These are phyloP conservation scores for Teratosphaeriaceae sp. DNA, from an alignment of 2,329 filamentous ascomycete species.

Conservation along the genomic window DNA sequence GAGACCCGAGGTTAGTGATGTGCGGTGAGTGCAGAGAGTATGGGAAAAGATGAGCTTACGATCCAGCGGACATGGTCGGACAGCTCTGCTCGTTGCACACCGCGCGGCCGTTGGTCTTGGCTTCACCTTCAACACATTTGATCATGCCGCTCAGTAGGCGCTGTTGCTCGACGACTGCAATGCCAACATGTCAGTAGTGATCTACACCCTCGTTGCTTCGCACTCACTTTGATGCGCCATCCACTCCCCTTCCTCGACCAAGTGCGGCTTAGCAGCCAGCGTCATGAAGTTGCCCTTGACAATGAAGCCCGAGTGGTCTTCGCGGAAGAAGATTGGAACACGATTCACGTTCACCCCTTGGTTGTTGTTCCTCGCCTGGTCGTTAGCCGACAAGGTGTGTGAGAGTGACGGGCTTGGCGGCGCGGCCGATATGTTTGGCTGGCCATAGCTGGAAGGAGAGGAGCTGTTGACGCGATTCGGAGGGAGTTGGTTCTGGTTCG, in stretches of 20 bases:
- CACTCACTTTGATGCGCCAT: slow-evolving; percentile 80
- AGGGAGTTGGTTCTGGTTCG: slow-evolving; percentile 20
- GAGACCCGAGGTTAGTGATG: background rate
- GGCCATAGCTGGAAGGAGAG: slow-evolving; percentile 27
- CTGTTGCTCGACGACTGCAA: slow-evolving; percentile 85
- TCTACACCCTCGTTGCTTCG: background rate
- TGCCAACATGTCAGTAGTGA: slow-evolving; percentile 6
- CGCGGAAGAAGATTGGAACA: slow-evolving; percentile 68
- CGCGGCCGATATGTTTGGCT: slow-evolving; percentile 16
- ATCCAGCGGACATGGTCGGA: slow-evolving; percentile 88
- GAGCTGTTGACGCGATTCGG: slow-evolving; percentile 26
- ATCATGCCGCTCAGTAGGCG: slow-evolving; percentile 85
- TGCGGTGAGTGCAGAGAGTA: background rate
- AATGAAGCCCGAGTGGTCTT: slow-evolving; percentile 72
- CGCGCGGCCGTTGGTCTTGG: slow-evolving; percentile 63
- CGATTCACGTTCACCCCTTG: slow-evolving; percentile 50
- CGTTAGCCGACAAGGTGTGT: slow-evolving; percentile 63
- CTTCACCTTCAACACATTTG: slow-evolving; percentile 78
- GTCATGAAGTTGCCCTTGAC: slow-evolving; percentile 98
- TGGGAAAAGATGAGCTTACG: slow-evolving; percentile 54
- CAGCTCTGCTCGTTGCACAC: slow-evolving; percentile 82
- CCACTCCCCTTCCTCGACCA: slow-evolving; percentile 93
- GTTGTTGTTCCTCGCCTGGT: slow-evolving; percentile 39
- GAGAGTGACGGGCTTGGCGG: slow-evolving; percentile 38
- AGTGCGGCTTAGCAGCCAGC: slow-evolving; percentile 83